These are phyloP conservation scores for Jackrogersella multiformis DNA, from an alignment of 495 filamentous ascomycete genomes.

Conservation along the genomic window DNA sequence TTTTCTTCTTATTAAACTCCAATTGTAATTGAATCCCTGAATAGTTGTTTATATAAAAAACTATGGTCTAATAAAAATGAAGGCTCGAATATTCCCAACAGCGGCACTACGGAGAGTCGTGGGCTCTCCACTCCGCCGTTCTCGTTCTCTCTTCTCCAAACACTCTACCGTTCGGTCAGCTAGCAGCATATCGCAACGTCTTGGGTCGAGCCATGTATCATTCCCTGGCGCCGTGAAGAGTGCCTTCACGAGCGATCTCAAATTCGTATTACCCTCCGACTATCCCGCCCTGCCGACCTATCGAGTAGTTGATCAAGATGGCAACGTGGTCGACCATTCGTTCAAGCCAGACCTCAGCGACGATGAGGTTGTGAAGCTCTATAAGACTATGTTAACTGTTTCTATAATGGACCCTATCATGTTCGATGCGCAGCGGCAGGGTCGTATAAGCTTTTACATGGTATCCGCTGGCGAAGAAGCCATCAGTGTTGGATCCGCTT, in stretches of 20 bases:
- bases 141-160: conserved; percentile 20
- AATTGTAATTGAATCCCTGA: conserved; percentile 2
- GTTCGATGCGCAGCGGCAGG: conserved; percentile 85
- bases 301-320: conserved; percentile 85
- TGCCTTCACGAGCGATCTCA: conserved; percentile 82
- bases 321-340: conserved; percentile 75
- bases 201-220: conserved; percentile 75
- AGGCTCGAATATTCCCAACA: conserved; percentile 28
- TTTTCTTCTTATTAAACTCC: background rate
- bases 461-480: conserved; percentile 97
- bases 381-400: conserved; percentile 71
- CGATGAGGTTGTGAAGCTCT: conserved; percentile 73
- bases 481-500: conserved; percentile 85
- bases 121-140: conserved; percentile 30
- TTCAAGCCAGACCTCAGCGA: conserved; percentile 70
- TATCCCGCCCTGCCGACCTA: conserved; percentile 83
- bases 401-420: conserved; percentile 95
- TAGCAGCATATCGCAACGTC: conserved; percentile 67
- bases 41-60: conserved; percentile 5
- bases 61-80: conserved; percentile 38
- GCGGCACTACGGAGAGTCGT: conserved; percentile 32
- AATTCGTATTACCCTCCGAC: conserved; percentile 75
- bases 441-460: conserved; percentile 96
- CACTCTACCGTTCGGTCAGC: conserved; percentile 37
- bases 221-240: conserved; percentile 97